Base-by-base conservation (phyloP, 1,284 basidiomycete species). In the Boletus sp. region DNA sequence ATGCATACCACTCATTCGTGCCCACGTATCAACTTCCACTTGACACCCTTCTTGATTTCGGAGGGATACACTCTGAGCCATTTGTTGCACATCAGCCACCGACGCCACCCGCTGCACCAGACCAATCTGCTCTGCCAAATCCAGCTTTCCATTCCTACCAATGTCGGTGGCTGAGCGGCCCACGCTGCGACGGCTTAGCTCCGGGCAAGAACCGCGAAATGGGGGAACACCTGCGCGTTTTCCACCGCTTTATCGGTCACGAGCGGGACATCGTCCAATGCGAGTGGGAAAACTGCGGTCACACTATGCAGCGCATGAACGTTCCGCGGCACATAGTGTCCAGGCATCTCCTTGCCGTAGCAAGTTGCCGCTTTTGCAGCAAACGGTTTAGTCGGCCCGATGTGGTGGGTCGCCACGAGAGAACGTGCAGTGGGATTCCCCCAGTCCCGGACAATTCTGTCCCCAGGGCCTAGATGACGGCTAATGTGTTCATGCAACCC, bases 151-250 rank as follows among this genome's bases (percentile, higher is more conserved):
- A 27, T 6, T 49, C 36, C 29, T 44, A 64, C 38, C 16, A 16
- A 13, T 62, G 60, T 36, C 51, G 49, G 8, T 62, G 60, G 60
- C 8, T 45, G 35, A 34, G 47, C 20, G 62, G 60, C n/a, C 50
- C 60, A 12, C 46, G 0, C 10, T 62, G 60, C 44, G 32, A 54
- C 22, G 64, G 60, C 23, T 26, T 23, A 8, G 63, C 57, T 37
- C 60, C 64, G 3, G 60, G 63, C 1, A 62, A 30, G 22, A 62
- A 62, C 33, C 57, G 63, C 16, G 60, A 62, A 23, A 62, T 62
- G 60, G 58, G 53, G 3, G 60, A 66, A 13, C 60, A 62, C 23
- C 36, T 62, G 8, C 53, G 60, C 1, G 41, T 32, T 2, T 43
- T 17, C 2, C 60, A 62, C 33, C 35, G 35, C 4, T 66, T 62